phyloP scores from a whole-genome alignment of 1,284 basidiomycete species.

The Vanrija humicola region DNA sequence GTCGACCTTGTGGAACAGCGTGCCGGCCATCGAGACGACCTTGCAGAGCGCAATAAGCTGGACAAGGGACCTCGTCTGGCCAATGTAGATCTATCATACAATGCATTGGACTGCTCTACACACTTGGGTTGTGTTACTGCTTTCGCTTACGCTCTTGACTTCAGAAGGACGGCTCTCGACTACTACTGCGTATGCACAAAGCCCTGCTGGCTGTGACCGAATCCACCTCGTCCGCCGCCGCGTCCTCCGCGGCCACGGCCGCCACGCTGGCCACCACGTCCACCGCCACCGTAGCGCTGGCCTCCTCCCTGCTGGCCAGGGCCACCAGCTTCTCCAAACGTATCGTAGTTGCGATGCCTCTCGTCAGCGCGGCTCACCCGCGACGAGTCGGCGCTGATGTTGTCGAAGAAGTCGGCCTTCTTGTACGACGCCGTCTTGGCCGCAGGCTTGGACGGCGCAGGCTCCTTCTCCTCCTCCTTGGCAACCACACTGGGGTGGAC shows the following conservation, averaged over 20 bases:
- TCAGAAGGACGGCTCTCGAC: no score
- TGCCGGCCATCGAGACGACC: background rate
- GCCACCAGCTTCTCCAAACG: slow-evolving; percentile 44
- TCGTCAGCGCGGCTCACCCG: slow-evolving; percentile 38
- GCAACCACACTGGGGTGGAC: slow-evolving; percentile 32
- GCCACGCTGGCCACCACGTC: slow-evolving; percentile 8
- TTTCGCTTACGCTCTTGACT: no score
- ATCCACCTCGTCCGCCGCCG: slow-evolving; percentile 8
- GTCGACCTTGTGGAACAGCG: slow-evolving; percentile 40
- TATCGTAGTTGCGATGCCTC: slow-evolving; percentile 42
- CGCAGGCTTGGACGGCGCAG: background rate
- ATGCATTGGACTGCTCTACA: no score
- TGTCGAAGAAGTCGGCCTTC: slow-evolving; percentile 45
- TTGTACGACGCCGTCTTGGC: slow-evolving; percentile 24
- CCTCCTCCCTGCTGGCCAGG: slow-evolving; percentile 5
- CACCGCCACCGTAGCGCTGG: slow-evolving; percentile 9
- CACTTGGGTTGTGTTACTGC: no score
- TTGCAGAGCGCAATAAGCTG: slow-evolving; percentile 4
- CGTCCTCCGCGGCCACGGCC: slow-evolving; percentile 16
- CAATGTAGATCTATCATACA: no score
- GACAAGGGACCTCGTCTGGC: background rate
- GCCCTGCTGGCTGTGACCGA: slow-evolving; percentile 5
- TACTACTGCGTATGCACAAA: no score
- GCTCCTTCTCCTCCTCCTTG: background rate
- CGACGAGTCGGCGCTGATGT: slow-evolving; percentile 29